phyloP scores from a whole-genome alignment of 495 filamentous ascomycete genomes.

The Hypoxylon crocopeplum region DNA sequence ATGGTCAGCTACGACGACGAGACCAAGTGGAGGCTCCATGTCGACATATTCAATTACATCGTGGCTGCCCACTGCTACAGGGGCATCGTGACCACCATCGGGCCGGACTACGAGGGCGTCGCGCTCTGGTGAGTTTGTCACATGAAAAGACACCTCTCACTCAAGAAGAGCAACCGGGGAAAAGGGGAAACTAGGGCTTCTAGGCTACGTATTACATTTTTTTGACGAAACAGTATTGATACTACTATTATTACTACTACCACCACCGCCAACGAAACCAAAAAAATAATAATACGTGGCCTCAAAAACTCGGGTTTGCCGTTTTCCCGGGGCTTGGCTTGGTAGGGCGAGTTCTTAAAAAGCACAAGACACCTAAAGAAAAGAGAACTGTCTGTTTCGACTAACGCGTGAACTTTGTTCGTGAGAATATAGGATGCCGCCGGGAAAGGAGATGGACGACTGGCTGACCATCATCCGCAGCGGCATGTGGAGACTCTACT shows the following conservation, averaged over 20 bases:
- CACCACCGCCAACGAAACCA: too few relatives aligned
- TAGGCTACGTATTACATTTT: constrained; percentile 27
- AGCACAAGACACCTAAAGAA: too few relatives aligned
- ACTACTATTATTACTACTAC: too few relatives aligned
- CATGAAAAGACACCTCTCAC: background rate
- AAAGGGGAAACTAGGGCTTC: constrained; percentile 18
- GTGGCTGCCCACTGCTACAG: constrained; percentile 73
- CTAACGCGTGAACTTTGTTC: constrained; percentile 20
- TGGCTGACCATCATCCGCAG: constrained; percentile 71
- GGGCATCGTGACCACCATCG: constrained; percentile 73
- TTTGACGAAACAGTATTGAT: background rate
- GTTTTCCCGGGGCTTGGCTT: constrained; percentile 19
- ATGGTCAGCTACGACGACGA: constrained; percentile 63
- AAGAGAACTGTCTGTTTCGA: background rate
- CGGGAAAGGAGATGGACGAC: constrained; percentile 74
- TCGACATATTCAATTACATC: constrained; percentile 74
- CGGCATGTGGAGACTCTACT: constrained; percentile 75
- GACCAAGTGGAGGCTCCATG: constrained; percentile 75
- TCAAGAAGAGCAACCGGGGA: constrained; percentile 25
- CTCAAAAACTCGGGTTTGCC: constrained; percentile 17
- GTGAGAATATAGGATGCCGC: constrained; percentile 69
- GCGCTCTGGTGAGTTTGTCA: constrained; percentile 72
- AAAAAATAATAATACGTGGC: too few relatives aligned
- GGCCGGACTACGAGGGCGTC: constrained; percentile 75
- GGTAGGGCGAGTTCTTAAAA: too few relatives aligned